Conservation (phyloP, 352 stramenopile genomes). For the Phytophthora litchii region DNA sequence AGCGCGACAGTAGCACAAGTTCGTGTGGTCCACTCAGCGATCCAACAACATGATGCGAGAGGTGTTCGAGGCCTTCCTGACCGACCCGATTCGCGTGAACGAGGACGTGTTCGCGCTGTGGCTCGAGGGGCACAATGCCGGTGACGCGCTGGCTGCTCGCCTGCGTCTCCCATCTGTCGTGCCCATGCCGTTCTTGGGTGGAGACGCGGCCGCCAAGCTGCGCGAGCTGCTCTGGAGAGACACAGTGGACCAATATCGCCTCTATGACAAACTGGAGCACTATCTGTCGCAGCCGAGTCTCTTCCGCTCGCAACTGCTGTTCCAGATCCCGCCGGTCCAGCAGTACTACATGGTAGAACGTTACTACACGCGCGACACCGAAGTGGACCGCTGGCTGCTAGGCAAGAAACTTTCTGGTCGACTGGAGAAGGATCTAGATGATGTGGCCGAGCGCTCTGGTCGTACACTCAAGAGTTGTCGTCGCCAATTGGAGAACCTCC, state of each 20-base stretch:
- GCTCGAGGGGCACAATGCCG: constrained; percentile 75
- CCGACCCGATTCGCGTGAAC: constrained; percentile 78
- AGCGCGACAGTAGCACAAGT: neutral
- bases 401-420: constrained; percentile 84
- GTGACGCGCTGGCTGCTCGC: constrained; percentile 56
- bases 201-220: constrained; percentile 52
- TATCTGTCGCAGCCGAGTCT: constrained; percentile 82
- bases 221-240: constrained; percentile 79
- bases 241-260: constrained; percentile 84
- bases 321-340: constrained; percentile 79
- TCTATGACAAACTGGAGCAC: constrained; percentile 86
- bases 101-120: constrained; percentile 82
- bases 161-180: constrained; percentile 46
- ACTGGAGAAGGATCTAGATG: constrained; percentile 86
- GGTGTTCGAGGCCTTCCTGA: constrained; percentile 85
- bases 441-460: constrained; percentile 74
- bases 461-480: constrained; percentile 80
- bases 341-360: constrained; percentile 85
- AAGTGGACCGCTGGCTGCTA: constrained; percentile 75
- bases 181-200: constrained; percentile 53
- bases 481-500: constrained; percentile 80
- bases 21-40: neutral
- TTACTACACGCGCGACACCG: constrained; percentile 78
- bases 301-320: constrained; percentile 79
- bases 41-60: constrained; percentile 62